These are phyloP conservation scores for Claviceps humidiphila DNA, from an alignment of 2,329 filamentous ascomycete species.

Conservation along the genomic window DNA sequence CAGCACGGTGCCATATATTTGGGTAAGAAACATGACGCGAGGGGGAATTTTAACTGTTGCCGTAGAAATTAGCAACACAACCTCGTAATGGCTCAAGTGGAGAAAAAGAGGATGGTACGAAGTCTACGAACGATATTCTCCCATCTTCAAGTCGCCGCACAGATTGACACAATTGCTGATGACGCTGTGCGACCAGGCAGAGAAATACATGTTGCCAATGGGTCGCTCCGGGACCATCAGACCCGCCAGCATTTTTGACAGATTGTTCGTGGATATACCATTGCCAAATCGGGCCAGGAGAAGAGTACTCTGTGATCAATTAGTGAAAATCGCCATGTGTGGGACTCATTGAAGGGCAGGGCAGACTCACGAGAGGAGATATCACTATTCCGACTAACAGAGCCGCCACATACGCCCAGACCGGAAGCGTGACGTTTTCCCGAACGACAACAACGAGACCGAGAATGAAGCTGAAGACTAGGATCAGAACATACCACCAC, in stretches of 20 bases:
- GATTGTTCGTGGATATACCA: constrained; percentile 29
- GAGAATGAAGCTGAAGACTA: constrained; percentile 18
- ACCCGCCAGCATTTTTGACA: constrained; percentile 44
- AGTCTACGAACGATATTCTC: constrained; percentile 36
- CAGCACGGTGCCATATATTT: constrained; percentile 26
- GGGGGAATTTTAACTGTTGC: constrained; percentile 19
- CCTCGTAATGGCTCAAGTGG: not conserved
- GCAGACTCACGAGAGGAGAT: constrained; percentile 1
- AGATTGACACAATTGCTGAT: constrained; percentile 36
- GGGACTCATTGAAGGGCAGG: not conserved
- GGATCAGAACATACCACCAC: constrained; percentile 23
- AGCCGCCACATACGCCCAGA: constrained; percentile 23
- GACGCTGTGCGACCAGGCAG: constrained; percentile 44
- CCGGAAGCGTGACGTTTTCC: constrained; percentile 22
- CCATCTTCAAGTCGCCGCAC: constrained; percentile 42
- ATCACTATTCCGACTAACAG: constrained; percentile 14
- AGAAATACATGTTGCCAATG: constrained; percentile 45
- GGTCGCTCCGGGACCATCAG: constrained; percentile 36
- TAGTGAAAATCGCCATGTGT: too few species aligned
- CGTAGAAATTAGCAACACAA: too few species aligned
- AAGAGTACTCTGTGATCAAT: constrained; percentile 29
- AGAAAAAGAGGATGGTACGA: not conserved
- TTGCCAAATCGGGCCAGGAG: constrained; percentile 40
- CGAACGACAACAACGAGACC: constrained; percentile 22
- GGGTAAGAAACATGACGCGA: constrained; percentile 25